phyloP scores from a whole-genome alignment of 176 grass and related monocot genomes.

The Saccharum spontaneum region DNA sequence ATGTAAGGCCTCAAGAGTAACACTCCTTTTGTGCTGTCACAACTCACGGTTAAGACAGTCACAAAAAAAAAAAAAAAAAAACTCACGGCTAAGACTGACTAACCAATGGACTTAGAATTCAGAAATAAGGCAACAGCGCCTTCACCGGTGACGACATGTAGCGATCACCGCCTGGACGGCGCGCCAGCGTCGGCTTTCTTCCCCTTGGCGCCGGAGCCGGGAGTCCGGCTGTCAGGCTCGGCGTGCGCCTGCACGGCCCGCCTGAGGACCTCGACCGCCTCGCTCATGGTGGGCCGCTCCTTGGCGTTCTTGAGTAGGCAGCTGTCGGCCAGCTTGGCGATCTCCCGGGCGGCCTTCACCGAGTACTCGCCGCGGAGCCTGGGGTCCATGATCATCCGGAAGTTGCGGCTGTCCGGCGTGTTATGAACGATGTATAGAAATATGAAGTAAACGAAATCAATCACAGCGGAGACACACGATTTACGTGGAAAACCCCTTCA shows the following conservation, averaged over 20 bases:
- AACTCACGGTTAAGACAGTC: background rate
- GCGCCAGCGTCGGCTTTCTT: constrained; percentile 14
- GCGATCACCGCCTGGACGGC: constrained; percentile 25
- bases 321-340: constrained; percentile 76
- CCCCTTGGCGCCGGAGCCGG: background rate
- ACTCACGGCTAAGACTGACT: background rate
- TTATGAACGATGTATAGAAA: too few species aligned
- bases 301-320: constrained; percentile 80
- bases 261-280: constrained; percentile 63
- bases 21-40: background rate
- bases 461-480: too few species aligned
- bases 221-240: constrained; percentile 3
- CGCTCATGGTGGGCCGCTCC: constrained; percentile 74
- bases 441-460: too few species aligned
- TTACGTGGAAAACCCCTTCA: too few species aligned
- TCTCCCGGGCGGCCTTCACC: constrained; percentile 59
- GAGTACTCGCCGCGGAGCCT: constrained; percentile 72
- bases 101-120: background rate
- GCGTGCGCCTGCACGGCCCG: constrained; percentile 49
- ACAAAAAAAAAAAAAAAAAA: too few species aligned
- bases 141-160: background rate
- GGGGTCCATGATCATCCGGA: constrained; percentile 91
- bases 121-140: background rate
- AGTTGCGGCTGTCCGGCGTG: constrained; percentile 70
- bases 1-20: background rate